These are phyloP conservation scores for Gigaspora rosea DNA, from an alignment of 192 early-diverging fungal species.

Conservation along the genomic window DNA sequence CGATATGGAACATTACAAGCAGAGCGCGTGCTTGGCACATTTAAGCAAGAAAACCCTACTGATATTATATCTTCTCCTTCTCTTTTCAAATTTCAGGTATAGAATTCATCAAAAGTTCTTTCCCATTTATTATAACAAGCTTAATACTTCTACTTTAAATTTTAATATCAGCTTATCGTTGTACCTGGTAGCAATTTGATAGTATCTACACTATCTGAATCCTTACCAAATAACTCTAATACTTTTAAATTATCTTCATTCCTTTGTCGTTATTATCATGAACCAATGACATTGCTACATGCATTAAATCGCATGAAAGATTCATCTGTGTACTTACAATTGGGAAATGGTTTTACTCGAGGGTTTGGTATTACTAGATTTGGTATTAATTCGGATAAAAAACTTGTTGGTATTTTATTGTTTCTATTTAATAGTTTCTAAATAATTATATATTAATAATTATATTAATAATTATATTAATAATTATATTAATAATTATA, in stretches of 20 bases:
- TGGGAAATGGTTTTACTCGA: neutral
- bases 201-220: neutral
- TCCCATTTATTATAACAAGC: too few species aligned
- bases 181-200: neutral
- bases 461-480: too few species aligned
- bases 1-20: neutral
- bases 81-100: neutral
- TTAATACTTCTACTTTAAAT: neutral
- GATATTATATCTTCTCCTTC: neutral
- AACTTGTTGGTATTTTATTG: neutral
- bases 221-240: neutral
- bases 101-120: neutral
- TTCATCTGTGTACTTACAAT: neutral
- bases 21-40: neutral
- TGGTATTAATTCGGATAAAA: neutral
- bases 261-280: neutral
- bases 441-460: too few species aligned
- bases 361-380: neutral
- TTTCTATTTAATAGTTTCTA: neutral
- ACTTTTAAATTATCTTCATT: neutral
- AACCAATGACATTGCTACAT: neutral
- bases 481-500: neutral
- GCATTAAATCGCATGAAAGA: slow-evolving; percentile 16
- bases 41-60: neutral
- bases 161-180: neutral